Evolutionary conservation across 352 stramenopile genomes (phyloP).

Genomic region (Phytophthora europaea): DNA sequence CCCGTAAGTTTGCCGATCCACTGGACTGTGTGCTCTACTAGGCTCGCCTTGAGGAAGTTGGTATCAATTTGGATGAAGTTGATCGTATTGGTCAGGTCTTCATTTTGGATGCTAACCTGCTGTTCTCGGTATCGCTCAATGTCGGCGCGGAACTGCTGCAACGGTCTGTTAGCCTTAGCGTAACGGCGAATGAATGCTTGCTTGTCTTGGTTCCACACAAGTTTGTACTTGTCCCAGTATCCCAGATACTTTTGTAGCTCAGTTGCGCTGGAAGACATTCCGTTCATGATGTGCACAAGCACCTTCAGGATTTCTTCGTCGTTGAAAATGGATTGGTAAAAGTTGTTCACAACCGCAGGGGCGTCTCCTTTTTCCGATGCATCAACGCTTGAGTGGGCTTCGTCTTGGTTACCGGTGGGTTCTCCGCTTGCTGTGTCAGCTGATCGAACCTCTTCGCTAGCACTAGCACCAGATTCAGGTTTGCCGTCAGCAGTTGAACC

Average conservation of each 20-base stretch:
- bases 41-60: constrained; percentile 91
- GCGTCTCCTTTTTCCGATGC: constrained; percentile 20
- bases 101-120: constrained; percentile 92
- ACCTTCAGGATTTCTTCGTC: constrained; percentile 97
- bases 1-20: constrained; percentile 95
- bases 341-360: constrained; percentile 61
- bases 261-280: constrained; percentile 94
- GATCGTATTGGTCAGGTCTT: constrained; percentile 94
- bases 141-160: constrained; percentile 94
- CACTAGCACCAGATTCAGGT: constrained; percentile 9
- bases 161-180: constrained; percentile 93
- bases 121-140: constrained; percentile 94
- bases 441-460: constrained; percentile 35
- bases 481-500: constrained; percentile 25
- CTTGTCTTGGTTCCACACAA: constrained; percentile 96
- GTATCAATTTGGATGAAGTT: constrained; percentile 97
- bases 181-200: constrained; percentile 97
- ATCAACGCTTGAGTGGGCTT: constrained; percentile 18
- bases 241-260: constrained; percentile 96
- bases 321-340: constrained; percentile 96
- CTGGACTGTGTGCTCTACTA: constrained; percentile 94
- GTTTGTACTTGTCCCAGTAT: constrained; percentile 96
- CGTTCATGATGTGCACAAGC: constrained; percentile 97
- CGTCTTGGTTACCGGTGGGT: constrained; percentile 30
- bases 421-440: constrained; percentile 26